phyloP scores from a whole-genome alignment of 345 rosid genomes.

The Cardamine chenopodiifolia region DNA sequence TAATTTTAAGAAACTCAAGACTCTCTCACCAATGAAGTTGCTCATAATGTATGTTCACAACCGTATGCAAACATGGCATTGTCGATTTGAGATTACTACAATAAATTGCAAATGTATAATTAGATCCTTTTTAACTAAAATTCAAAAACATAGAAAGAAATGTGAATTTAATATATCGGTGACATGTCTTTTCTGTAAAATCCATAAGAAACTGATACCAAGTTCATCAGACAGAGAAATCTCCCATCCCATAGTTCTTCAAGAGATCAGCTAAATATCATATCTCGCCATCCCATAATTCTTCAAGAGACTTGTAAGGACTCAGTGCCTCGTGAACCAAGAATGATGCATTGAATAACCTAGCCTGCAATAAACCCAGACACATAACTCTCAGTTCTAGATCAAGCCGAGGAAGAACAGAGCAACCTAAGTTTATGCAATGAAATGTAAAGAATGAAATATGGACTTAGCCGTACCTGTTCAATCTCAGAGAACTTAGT shows the following conservation, averaged over 20 bases:
- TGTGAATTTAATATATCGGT: neutral
- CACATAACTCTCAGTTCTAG: neutral
- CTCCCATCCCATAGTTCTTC: constrained; percentile 71
- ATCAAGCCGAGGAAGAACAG: neutral
- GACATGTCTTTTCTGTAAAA: neutral
- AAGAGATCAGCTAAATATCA: constrained; percentile 37
- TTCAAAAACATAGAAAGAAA: neutral
- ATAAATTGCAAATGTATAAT: neutral
- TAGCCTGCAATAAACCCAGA: constrained; percentile 50
- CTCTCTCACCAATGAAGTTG: no score
- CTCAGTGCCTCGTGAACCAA: constrained; percentile 61
- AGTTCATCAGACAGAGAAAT: constrained; percentile 5
- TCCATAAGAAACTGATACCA: neutral
- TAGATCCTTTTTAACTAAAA: neutral
- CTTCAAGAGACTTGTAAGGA: constrained; percentile 60
- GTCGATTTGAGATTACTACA: neutral
- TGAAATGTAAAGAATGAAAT: neutral
- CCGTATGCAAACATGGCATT: neutral
- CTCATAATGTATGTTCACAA: neutral
- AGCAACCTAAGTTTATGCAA: neutral
- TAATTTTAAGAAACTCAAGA: no score
- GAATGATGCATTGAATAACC: constrained; percentile 48
- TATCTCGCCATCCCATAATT: constrained; percentile 86
- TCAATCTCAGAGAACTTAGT: constrained; percentile 58
- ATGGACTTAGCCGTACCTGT: constrained; percentile 45